phyloP scores from a whole-genome alignment of 208 protist genomes.

The Crithidia acanthocephali region DNA sequence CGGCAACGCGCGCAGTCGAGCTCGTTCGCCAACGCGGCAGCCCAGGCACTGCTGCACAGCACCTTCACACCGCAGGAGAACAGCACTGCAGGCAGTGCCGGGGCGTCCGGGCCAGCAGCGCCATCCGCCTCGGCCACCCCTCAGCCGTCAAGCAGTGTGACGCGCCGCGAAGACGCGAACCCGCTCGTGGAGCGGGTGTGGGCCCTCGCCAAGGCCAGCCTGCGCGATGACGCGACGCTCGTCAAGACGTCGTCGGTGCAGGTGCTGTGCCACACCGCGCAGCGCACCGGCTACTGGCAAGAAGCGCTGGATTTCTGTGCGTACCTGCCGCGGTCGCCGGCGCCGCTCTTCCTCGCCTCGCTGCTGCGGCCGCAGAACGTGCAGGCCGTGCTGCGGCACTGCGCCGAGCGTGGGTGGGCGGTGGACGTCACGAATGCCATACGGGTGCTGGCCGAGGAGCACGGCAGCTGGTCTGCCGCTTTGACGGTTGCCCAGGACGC shows the following conservation, averaged over 20 bases:
- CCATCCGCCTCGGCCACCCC: too few species aligned
- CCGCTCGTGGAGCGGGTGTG: constrained; percentile 51
- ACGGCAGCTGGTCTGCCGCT: constrained; percentile 73
- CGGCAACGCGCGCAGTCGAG: constrained; percentile 30
- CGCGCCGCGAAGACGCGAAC: neutral
- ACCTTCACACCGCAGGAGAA: neutral
- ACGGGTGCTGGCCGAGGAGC: constrained; percentile 58
- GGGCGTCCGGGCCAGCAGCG: too few species aligned
- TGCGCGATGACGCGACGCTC: constrained; percentile 50
- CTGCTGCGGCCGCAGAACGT: constrained; percentile 66
- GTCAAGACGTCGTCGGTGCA: constrained; percentile 67
- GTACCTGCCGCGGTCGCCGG: constrained; percentile 50
- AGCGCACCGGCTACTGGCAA: constrained; percentile 72
- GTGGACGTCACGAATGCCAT: constrained; percentile 75
- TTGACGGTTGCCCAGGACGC: constrained; percentile 64
- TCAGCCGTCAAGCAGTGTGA: too few species aligned
- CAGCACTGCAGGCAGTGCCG: too few species aligned
- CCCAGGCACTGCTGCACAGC: constrained; percentile 29
- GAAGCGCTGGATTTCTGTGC: constrained; percentile 67
- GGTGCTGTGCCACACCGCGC: constrained; percentile 80
- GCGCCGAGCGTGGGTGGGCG: constrained; percentile 46
- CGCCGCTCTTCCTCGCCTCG: constrained; percentile 79
- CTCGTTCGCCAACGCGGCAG: constrained; percentile 32
- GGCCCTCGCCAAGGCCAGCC: constrained; percentile 46
- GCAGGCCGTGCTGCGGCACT: constrained; percentile 40